phyloP scores from a whole-genome alignment of 2,329 filamentous ascomycete species.

The Paraphoma sp. region DNA sequence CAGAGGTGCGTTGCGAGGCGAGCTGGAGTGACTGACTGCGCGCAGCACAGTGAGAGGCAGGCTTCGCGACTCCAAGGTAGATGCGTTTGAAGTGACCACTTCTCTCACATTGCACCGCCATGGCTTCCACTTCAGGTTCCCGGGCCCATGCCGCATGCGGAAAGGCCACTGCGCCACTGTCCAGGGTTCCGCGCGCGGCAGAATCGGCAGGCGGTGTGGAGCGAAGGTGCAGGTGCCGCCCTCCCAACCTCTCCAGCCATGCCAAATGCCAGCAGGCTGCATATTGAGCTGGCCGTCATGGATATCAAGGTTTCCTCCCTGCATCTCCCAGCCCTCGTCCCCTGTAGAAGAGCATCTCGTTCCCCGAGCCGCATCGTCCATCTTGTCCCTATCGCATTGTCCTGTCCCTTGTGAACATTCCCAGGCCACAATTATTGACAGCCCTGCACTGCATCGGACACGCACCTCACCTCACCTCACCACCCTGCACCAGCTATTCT shows the following conservation, averaged over 20 bases:
- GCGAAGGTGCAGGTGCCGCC: neutral
- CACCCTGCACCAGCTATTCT: conserved; percentile 13
- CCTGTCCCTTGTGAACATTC: conserved; percentile 4
- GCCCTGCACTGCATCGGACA: conserved; percentile 1
- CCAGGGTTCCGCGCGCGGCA: neutral
- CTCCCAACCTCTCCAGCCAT: conserved; percentile 13
- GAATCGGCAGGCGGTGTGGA: conserved; percentile 2
- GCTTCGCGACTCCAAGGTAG: neutral
- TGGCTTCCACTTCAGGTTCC: neutral
- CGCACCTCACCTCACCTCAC: neutral
- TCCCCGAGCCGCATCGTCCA: conserved; percentile 6
- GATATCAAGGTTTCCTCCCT: conserved; percentile 16
- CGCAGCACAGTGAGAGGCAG: neutral
- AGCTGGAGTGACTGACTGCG: neutral
- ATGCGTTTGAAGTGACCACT: neutral
- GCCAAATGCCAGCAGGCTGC: conserved; percentile 11
- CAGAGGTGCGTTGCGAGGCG: neutral
- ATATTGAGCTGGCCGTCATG: conserved; percentile 25
- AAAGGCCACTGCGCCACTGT: neutral
- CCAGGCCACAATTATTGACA: conserved; percentile 8
- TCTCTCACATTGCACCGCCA: neutral
- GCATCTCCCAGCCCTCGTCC: conserved; percentile 13
- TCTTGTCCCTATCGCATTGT: neutral
- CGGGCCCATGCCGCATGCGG: neutral
- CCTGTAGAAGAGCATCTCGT: conserved; percentile 27